These are phyloP conservation scores for Aspergillus tubingensis DNA, from an alignment of 2,329 filamentous ascomycete species.

Conservation along the genomic window DNA sequence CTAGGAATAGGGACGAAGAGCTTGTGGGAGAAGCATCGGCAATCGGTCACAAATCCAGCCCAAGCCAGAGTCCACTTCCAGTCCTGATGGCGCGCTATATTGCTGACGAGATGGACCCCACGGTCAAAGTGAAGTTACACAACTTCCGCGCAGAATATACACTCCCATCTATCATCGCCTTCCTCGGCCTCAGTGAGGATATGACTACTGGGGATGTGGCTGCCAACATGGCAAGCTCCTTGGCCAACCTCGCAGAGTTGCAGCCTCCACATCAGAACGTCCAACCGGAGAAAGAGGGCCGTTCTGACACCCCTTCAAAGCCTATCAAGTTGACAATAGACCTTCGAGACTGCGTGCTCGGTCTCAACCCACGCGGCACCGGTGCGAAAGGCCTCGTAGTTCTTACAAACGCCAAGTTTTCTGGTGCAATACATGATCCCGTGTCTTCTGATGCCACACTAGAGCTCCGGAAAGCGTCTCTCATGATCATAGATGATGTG, in stretches of 20 bases:
- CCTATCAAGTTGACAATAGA: slow-evolving; percentile 60
- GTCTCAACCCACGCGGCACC: slow-evolving; percentile 76
- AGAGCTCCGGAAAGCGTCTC: slow-evolving; percentile 74
- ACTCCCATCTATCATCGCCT: slow-evolving; percentile 77
- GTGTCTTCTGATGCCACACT: slow-evolving; percentile 65
- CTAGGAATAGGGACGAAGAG: slow-evolving; percentile 68
- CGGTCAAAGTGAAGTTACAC: slow-evolving; percentile 82
- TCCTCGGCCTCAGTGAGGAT: slow-evolving; percentile 70
- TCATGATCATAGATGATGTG: slow-evolving; percentile 80
- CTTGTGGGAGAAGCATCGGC: slow-evolving; percentile 66
- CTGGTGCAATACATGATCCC: slow-evolving; percentile 66
- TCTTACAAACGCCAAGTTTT: slow-evolving; percentile 73
- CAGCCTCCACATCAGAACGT: slow-evolving; percentile 28
- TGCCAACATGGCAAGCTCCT: slow-evolving; percentile 72
- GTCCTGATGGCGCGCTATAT: slow-evolving; percentile 88
- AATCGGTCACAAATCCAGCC: slow-evolving; percentile 24
- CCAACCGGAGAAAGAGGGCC: slow-evolving; percentile 19
- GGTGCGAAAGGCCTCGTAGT: slow-evolving; percentile 76
- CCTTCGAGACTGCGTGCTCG: slow-evolving; percentile 77
- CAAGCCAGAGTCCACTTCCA: slow-evolving; percentile 41
- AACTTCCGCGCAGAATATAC: slow-evolving; percentile 87
- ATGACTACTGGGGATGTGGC: slow-evolving; percentile 73
- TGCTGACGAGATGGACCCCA: slow-evolving; percentile 90
- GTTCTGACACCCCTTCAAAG: slow-evolving; percentile 45
- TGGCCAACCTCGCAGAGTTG: slow-evolving; percentile 72